Percentiles rank a stretch among this genome's conserved stretches.
phyloP scores from a whole-genome alignment of 2,329 filamentous ascomycete genomes.

The Arthrocladium fulminans region DNA sequence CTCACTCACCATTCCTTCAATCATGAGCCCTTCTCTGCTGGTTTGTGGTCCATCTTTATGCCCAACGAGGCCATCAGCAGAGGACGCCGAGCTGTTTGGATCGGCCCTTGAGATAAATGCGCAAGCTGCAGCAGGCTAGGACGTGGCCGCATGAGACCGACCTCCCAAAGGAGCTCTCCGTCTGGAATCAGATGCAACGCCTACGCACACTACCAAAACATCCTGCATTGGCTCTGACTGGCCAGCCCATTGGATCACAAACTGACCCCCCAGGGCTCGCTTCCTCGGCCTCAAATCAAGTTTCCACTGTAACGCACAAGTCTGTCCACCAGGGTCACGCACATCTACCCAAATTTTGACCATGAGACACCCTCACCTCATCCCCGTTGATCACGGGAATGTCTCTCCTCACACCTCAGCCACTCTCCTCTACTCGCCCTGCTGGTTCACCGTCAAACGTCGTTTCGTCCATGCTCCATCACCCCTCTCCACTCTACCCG shows the following conservation, averaged over 20 bases:
- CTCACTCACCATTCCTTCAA: slow-evolving; percentile 1
- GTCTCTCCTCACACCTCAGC: not conserved
- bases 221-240: slow-evolving; percentile 1
- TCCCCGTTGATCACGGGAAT: not conserved
- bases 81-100: slow-evolving; percentile 2
- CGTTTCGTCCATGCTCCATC: slow-evolving; percentile 6
- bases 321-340: slow-evolving; percentile 7
- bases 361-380: slow-evolving; percentile 1
- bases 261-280: not conserved
- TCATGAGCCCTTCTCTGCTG: not conserved
- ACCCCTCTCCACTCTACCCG: slow-evolving; percentile 6
- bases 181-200: slow-evolving; percentile 7
- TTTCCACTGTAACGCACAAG: no score
- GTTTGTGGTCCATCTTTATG: slow-evolving; percentile 4
- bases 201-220: slow-evolving; percentile 3
- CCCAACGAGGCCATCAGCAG: slow-evolving; percentile 8
- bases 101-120: not conserved
- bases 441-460: slow-evolving; percentile 2
- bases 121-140: slow-evolving; percentile 8
- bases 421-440: slow-evolving; percentile 3
- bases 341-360: slow-evolving; percentile 2
- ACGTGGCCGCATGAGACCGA: slow-evolving; percentile 6
- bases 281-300: slow-evolving; percentile 7
- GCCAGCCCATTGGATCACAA: slow-evolving; percentile 8
- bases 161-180: not conserved